These are phyloP conservation scores for Chrysanthemum seticuspe DNA, from an alignment of 129 eudicot genomes.

Conservation along the genomic window DNA sequence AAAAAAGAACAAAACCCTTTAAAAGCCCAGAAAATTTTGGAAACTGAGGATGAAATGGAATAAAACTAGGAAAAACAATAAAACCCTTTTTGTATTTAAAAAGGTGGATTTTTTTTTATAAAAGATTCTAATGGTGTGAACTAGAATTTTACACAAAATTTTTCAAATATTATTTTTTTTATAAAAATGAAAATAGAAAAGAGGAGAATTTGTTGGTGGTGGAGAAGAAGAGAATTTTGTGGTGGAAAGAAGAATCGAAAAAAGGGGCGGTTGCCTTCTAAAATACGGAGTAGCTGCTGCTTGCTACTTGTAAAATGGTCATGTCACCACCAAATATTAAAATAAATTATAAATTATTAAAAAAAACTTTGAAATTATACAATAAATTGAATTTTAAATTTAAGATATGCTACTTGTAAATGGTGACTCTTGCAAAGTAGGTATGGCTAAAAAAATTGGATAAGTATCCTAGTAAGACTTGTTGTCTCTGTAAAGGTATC, in stretches of 20 bases:
- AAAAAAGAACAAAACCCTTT: not conserved
- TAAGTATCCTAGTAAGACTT: too few relatives aligned
- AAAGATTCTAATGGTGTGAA: slow-evolving; percentile 26
- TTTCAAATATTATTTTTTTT: not conserved
- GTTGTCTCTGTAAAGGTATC: too few relatives aligned
- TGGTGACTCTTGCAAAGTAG: too few relatives aligned
- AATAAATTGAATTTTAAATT: too few relatives aligned
- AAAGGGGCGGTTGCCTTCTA: slow-evolving; percentile 18
- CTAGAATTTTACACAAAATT: slow-evolving; percentile 4
- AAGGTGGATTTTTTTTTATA: not conserved
- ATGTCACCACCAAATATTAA: slow-evolving; percentile 8
- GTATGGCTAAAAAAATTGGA: too few relatives aligned
- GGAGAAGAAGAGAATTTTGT: slow-evolving; percentile 33
- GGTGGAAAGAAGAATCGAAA: slow-evolving; percentile 33
- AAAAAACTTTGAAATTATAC: not conserved
- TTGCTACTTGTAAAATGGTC: not conserved
- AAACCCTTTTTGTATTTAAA: slow-evolving; percentile 1
- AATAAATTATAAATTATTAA: not conserved
- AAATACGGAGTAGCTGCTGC: slow-evolving; percentile 18
- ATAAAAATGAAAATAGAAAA: slow-evolving; percentile 13
- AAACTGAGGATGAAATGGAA: slow-evolving; percentile 13
- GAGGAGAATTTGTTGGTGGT: slow-evolving; percentile 31
- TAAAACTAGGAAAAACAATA: slow-evolving; percentile 7
- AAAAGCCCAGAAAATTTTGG: not conserved
- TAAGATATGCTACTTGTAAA: too few relatives aligned